A percentile compares a stretch with the other conserved stretches of the same genome.
These are phyloP conservation scores for Termitomyces titanicus DNA, from an alignment of 768 basidiomycete genomes.

Conservation along the genomic window DNA sequence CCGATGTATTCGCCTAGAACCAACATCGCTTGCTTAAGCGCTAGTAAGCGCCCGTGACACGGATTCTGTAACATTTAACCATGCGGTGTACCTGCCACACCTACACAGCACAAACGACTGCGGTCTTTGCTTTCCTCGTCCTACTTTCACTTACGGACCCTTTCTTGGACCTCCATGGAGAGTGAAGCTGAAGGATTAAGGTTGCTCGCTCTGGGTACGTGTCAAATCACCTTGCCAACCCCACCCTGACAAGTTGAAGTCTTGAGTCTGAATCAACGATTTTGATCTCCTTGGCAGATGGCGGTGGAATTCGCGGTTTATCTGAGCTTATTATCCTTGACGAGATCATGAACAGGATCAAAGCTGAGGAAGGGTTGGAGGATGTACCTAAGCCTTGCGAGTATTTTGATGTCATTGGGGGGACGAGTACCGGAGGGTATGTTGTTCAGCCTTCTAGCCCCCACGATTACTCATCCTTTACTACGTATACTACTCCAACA, in stretches of 20 bases:
- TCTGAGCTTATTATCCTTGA: conserved; percentile 3
- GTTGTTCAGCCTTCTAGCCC: not conserved
- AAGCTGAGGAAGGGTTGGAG: not conserved
- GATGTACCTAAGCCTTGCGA: conserved; percentile 16
- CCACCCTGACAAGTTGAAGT: not conserved
- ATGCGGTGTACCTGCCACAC: too few relatives aligned
- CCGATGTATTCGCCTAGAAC: too few relatives aligned
- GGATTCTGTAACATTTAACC: too few relatives aligned
- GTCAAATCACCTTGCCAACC: not conserved
- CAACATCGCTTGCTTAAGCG: too few relatives aligned
- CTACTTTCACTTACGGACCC: too few relatives aligned
- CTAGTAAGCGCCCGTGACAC: too few relatives aligned
- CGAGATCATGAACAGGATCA: conserved; percentile 7
- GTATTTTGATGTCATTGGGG: conserved; percentile 23
- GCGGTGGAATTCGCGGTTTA: conserved; percentile 6
- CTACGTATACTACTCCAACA: not conserved
- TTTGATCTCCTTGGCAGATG: not conserved
- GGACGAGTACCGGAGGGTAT: conserved; percentile 23
- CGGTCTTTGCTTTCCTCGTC: too few relatives aligned
- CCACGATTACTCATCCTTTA: too few relatives aligned
- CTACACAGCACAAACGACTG: too few relatives aligned
- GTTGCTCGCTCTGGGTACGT: not conserved
- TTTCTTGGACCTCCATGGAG: not conserved
- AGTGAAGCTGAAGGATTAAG: not conserved
- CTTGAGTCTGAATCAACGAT: not conserved